These are phyloP conservation scores for Colletotrichum horii DNA, from an alignment of 2,329 filamentous ascomycete genomes.

Conservation along the genomic window DNA sequence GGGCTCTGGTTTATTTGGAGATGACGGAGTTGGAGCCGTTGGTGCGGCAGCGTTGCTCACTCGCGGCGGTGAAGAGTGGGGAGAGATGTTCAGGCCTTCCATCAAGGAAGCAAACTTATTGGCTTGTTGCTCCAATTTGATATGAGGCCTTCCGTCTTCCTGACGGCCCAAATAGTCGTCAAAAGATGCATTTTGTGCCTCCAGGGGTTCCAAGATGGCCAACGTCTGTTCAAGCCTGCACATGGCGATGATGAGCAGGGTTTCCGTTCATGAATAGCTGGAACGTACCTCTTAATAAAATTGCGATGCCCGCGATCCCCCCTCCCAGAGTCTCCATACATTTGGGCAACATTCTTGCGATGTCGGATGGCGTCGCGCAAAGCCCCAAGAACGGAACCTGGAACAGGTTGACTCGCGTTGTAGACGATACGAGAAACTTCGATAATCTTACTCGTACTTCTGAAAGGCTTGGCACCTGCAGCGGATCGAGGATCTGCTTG, in stretches of 20 bases:
- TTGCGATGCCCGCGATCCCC: background rate
- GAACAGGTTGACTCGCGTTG: accelerated
- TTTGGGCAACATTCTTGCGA: background rate
- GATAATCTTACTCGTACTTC: accelerated
- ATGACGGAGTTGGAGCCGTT: background rate
- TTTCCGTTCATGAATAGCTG: accelerated
- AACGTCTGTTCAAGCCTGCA: background rate
- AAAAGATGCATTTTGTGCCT: accelerated
- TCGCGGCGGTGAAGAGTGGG: background rate
- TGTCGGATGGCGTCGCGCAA: background rate
- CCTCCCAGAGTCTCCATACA: background rate
- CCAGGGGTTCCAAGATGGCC: background rate
- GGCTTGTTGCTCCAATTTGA: accelerated
- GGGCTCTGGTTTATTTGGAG: background rate
- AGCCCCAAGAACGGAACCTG: background rate
- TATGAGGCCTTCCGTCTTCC: accelerated
- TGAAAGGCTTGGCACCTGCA: background rate
- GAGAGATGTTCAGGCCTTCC: background rate
- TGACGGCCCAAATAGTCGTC: background rate
- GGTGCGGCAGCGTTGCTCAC: background rate
- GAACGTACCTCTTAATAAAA: accelerated
- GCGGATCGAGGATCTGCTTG: background rate
- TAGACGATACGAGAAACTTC: accelerated
- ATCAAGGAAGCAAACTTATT: background rate
- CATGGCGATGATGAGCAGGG: accelerated